phyloP scores from a whole-genome alignment of 805 yeast genomes.

The Jamesozyma gamospora region DNA sequence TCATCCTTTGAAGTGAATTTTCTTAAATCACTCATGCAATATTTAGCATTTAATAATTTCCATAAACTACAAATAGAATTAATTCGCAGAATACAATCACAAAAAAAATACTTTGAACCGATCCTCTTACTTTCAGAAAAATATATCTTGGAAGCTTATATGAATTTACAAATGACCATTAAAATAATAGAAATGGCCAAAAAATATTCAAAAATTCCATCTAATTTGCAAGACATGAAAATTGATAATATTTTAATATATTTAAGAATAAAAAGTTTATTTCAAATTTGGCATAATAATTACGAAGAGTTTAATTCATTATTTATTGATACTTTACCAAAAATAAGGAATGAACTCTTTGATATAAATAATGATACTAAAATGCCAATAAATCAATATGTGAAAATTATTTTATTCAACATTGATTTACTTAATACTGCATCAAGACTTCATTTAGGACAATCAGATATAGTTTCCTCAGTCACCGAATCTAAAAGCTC shows the following conservation, averaged over 20 bases:
- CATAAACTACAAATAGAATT: slow-evolving; percentile 14
- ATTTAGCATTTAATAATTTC: slow-evolving; percentile 20
- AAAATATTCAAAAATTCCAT: neutral
- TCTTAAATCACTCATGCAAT: slow-evolving; percentile 15
- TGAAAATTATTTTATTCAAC: slow-evolving; percentile 25
- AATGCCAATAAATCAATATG: slow-evolving; percentile 14
- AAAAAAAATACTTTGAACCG: slow-evolving; percentile 6
- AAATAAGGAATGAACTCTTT: slow-evolving; percentile 13
- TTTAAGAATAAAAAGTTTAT: slow-evolving; percentile 5
- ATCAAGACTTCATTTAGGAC: slow-evolving; percentile 13
- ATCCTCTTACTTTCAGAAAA: slow-evolving; percentile 5
- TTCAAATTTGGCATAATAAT: slow-evolving; percentile 11
- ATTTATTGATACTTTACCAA: slow-evolving; percentile 12
- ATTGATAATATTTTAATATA: slow-evolving; percentile 9
- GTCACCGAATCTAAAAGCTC: slow-evolving; percentile 37
- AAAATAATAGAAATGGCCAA: slow-evolving; percentile 1
- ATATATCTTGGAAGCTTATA: slow-evolving; percentile 10
- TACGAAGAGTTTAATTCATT: slow-evolving; percentile 9
- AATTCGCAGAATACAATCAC: slow-evolving; percentile 1
- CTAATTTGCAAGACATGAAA: slow-evolving; percentile 4
- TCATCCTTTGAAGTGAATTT: slow-evolving; percentile 19
- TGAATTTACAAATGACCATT: slow-evolving; percentile 13
- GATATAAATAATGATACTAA: slow-evolving; percentile 18
- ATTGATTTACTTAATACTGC: slow-evolving; percentile 13
- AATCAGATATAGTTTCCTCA: slow-evolving; percentile 14